phyloP scores from a whole-genome alignment of 129 eudicot species.

The Gnaphalium uliginosum region DNA sequence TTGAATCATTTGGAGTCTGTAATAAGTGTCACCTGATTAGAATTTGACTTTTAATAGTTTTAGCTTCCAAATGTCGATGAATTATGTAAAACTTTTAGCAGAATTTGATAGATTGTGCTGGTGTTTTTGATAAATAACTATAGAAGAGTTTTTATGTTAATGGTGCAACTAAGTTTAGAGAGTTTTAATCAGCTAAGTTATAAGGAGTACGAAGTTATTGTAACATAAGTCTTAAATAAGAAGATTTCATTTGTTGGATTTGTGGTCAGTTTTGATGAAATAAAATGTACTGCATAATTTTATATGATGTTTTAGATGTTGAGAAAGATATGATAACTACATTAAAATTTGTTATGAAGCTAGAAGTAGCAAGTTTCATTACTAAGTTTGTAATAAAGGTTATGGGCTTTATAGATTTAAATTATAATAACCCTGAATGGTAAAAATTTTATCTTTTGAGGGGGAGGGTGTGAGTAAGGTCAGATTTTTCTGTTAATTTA shows the following conservation, averaged over 20 bases:
- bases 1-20: conserved; percentile 3
- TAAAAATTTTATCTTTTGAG: neutral
- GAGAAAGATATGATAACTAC: neutral
- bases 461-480: neutral
- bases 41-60: neutral
- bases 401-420: neutral
- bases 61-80: neutral
- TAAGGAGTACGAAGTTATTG: neutral
- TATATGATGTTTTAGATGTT: neutral
- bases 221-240: too few relatives aligned
- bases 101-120: neutral
- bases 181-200: neutral
- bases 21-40: neutral
- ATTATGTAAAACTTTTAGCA: neutral
- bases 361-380: neutral
- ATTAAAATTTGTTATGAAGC: neutral
- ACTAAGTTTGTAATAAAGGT: neutral
- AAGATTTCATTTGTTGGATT: too few relatives aligned
- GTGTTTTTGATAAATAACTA: conserved; percentile 10
- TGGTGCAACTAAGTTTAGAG: neutral
- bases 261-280: too few relatives aligned
- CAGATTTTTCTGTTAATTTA: neutral
- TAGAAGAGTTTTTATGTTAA: neutral
- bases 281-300: neutral
- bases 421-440: neutral